phyloP scores from a whole-genome alignment of 306 rosid species.

The Malus asiatica region DNA sequence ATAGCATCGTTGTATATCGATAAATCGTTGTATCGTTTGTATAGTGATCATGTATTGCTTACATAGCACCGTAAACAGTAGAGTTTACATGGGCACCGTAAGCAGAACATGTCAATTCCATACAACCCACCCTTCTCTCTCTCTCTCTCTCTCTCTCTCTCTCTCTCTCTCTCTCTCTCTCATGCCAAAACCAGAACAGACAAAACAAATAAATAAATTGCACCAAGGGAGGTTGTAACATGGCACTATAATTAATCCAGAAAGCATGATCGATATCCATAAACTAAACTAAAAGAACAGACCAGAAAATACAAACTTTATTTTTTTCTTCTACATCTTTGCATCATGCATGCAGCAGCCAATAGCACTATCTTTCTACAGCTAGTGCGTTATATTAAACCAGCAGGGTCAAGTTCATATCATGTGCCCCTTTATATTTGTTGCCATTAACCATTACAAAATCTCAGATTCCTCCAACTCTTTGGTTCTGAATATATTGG shows the following conservation, averaged over 20 bases:
- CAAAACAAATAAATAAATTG: constrained; percentile 2
- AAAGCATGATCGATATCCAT: constrained; percentile 14
- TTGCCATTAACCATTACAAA: neutral
- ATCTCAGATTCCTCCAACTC: neutral
- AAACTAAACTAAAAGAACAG: neutral
- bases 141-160: constrained; percentile 10
- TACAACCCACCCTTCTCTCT: neutral
- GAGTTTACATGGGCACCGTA: too few relatives aligned
- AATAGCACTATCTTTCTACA: neutral
- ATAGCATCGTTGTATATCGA: too few relatives aligned
- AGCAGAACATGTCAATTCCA: too few relatives aligned
- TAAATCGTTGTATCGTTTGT: too few relatives aligned
- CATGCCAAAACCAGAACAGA: constrained; percentile 11
- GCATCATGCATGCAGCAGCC: constrained; percentile 9
- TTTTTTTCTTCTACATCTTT: neutral
- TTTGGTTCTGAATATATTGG: constrained; percentile 5
- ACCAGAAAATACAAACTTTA: neutral
- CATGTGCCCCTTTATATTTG: constrained; percentile 21
- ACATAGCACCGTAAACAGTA: too few relatives aligned
- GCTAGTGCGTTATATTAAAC: neutral
- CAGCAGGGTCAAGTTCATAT: constrained; percentile 2
- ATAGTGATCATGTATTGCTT: neutral
- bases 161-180: constrained; percentile 12
- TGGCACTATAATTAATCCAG: constrained; percentile 9
- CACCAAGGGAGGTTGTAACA: constrained; percentile 3